Percentiles rank a stretch among this genome's conserved stretches.
Evolutionary conservation across 2,329 filamentous ascomycete genomes (phyloP).

Genomic region (Cordyceps militaris): DNA sequence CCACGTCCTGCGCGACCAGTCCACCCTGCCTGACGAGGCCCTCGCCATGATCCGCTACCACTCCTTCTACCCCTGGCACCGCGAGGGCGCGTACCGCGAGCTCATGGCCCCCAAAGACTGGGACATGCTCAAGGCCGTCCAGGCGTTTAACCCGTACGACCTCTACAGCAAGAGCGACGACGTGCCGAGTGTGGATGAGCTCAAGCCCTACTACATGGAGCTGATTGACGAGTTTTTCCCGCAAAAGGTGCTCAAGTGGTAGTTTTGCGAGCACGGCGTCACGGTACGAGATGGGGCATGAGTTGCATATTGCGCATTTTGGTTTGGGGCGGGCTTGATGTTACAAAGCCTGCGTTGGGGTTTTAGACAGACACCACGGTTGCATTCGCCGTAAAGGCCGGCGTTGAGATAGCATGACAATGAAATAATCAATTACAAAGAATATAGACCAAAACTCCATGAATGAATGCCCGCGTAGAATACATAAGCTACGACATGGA

Average conservation of each 20-base stretch:
- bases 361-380: too few species aligned
- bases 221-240: slow-evolving; percentile 39
- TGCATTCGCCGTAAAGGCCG: not conserved
- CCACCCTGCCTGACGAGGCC: slow-evolving; percentile 68
- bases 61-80: slow-evolving; percentile 90
- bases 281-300: not conserved
- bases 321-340: too few species aligned
- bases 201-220: slow-evolving; percentile 53
- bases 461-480: slow-evolving; percentile 4
- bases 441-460: not conserved
- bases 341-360: too few species aligned
- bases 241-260: slow-evolving; percentile 33
- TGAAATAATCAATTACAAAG: not conserved
- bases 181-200: slow-evolving; percentile 64
- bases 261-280: slow-evolving; percentile 2
- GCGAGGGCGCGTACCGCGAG: slow-evolving; percentile 68
- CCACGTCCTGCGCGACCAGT: slow-evolving; percentile 78
- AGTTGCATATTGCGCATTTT: too few species aligned
- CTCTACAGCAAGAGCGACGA: slow-evolving; percentile 87
- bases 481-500: not conserved
- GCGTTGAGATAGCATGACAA: not conserved
- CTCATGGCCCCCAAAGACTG: slow-evolving; percentile 80
- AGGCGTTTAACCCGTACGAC: slow-evolving; percentile 87
- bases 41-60: slow-evolving; percentile 92
- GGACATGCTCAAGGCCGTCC: slow-evolving; percentile 71